Base-by-base conservation (phyloP, 2,329 filamentous ascomycete species). In the Colletotrichum caudatum region DNA sequence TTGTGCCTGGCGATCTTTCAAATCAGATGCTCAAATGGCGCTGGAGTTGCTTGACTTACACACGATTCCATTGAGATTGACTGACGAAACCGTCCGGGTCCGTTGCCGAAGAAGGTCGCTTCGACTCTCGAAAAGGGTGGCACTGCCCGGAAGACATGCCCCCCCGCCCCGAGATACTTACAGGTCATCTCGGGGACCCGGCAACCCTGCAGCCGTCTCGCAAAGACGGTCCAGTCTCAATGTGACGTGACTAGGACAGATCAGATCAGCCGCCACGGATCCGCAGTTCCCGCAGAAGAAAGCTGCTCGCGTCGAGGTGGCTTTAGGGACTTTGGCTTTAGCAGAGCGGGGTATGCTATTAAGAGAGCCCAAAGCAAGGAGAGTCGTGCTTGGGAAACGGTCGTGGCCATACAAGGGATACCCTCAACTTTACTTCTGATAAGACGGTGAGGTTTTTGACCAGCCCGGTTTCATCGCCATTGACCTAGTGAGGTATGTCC, bases 151-250 rank as follows among this genome's bases (percentile, higher is more conserved):
- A 26, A 33, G 26, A 26, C 51, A 33, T 33, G 26, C 16, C 39
- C 14, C 29, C 29, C 26, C 29, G 29, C 29, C 39, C 18, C n/a
- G 57, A 44, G 26, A 57, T 46, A 35, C 56, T 68, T 46, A 11
- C 44, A 46, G 2, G 44, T 46, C 5, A 68, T 67, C 51, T 63
- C 20, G 23, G 48, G 48, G 33, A 12, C 57, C 64, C 64, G 33
- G 2, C 59, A 57, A 57, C 57, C 44, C 64, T 66, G 64, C 68
- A 69, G 37, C 35, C 54, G 29, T 41, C 41, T 57, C 23, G 62
- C 39, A 50, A 29, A 51, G 20, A n/a, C 46, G 20, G 37, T 20
- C 20, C 37, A 29, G 62, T 57, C 41, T 4, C 16, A 26, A 26
- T 33, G 23, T 18, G 50, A 29, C 50, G 50, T 14, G 20, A 12